Conservation (phyloP, 768 basidiomycete species). For the Psilocybe tampanensis region DNA sequence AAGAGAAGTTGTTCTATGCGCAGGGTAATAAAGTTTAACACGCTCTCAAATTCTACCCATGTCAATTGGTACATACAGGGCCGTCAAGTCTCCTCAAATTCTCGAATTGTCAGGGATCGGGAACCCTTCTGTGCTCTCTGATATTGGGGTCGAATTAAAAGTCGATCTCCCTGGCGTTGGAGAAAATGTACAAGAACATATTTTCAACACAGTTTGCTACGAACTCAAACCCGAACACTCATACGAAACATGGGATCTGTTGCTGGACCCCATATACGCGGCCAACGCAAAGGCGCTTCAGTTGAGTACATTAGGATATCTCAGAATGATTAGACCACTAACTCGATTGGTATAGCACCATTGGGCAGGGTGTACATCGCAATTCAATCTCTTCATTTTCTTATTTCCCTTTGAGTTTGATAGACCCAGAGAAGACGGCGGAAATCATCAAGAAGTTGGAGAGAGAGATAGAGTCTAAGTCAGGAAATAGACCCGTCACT, state of each 20-base stretch:
- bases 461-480: constrained; percentile 24
- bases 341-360: constrained; percentile 15
- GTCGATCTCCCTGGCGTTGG: constrained; percentile 61
- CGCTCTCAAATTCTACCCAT: not conserved
- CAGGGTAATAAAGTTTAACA: constrained; percentile 13
- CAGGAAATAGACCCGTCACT: constrained; percentile 15
- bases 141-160: constrained; percentile 42
- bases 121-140: constrained; percentile 46
- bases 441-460: constrained; percentile 22
- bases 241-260: constrained; percentile 43
- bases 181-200: constrained; percentile 38
- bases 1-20: constrained; percentile 7
- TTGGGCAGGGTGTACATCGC: constrained; percentile 26
- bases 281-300: constrained; percentile 32
- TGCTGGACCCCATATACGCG: constrained; percentile 42
- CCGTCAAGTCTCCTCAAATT: constrained; percentile 44
- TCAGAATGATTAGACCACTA: not conserved
- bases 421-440: constrained; percentile 15
- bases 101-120: constrained; percentile 60
- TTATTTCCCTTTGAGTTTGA: constrained; percentile 27
- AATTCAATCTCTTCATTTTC: constrained; percentile 28
- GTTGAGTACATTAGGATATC: constrained; percentile 2
- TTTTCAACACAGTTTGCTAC: not conserved
- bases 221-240: constrained; percentile 7
- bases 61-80: constrained; percentile 1